These are phyloP conservation scores for Paecilomyces variotii DNA, from an alignment of 2,329 filamentous ascomycete species.

Conservation along the genomic window DNA sequence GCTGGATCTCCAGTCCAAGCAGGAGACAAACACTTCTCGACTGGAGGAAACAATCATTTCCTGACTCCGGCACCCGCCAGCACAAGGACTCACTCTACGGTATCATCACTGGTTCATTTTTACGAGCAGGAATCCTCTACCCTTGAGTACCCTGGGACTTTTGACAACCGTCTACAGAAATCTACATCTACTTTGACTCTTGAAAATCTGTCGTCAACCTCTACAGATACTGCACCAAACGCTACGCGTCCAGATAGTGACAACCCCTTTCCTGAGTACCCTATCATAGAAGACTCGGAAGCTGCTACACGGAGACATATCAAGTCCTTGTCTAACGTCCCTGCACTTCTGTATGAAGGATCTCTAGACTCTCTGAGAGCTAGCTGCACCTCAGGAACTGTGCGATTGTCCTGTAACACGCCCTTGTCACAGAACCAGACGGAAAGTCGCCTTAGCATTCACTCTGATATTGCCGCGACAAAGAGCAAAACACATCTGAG, in stretches of 20 bases:
- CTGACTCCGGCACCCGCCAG: background rate
- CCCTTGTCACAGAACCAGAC: background rate
- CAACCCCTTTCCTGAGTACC: background rate
- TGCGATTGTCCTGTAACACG: background rate
- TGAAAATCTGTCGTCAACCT: background rate
- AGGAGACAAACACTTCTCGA: background rate
- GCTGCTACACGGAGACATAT: background rate
- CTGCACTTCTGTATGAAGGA: background rate
- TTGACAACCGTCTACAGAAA: background rate
- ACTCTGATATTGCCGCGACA: background rate
- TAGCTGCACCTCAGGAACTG: background rate
- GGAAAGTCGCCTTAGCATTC: background rate
- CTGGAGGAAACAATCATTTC: background rate
- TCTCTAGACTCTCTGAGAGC: background rate
- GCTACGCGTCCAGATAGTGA: background rate
- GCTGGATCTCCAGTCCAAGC: background rate
- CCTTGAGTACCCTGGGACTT: background rate
- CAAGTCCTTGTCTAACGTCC: background rate
- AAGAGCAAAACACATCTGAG: background rate
- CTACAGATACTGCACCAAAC: background rate
- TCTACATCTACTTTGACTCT: background rate
- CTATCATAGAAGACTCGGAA: background rate
- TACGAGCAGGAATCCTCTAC: background rate
- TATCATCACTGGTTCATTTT: background rate
- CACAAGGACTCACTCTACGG: background rate